phyloP scores from a whole-genome alignment of 192 early-diverging fungal species.

The Glomus cerebriforme region DNA sequence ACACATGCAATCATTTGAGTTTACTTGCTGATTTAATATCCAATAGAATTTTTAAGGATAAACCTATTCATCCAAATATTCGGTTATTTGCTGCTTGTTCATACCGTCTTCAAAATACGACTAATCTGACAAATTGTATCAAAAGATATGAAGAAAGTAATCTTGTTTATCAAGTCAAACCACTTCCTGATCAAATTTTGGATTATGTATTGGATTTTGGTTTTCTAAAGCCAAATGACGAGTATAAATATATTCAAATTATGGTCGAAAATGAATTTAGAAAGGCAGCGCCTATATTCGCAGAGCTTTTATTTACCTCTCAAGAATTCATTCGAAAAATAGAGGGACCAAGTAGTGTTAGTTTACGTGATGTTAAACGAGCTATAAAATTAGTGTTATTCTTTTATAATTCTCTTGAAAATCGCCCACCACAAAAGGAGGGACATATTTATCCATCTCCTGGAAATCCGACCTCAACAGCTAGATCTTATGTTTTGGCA shows the following conservation, averaged over 20 bases:
- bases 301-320: background rate
- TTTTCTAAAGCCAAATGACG: too few species aligned
- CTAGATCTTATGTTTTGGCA: background rate
- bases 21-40: too few species aligned
- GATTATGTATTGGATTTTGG: background rate
- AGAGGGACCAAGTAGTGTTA: constrained; percentile 9
- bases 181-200: background rate
- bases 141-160: background rate
- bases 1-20: too few species aligned
- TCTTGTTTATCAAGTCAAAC: background rate
- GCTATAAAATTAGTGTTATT: background rate
- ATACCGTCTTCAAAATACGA: too few species aligned
- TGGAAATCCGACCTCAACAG: background rate
- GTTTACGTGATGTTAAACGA: constrained; percentile 26
- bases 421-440: too few species aligned
- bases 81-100: background rate
- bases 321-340: constrained; percentile 24
- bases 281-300: background rate
- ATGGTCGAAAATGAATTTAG: too few species aligned
- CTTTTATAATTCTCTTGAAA: too few species aligned
- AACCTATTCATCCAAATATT: constrained; percentile 13
- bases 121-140: background rate
- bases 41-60: too few species aligned
- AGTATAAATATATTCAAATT: background rate
- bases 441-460: too few species aligned